Base-by-base conservation (phyloP, 2,329 filamentous ascomycete genomes). In the Massarina eburnea region DNA sequence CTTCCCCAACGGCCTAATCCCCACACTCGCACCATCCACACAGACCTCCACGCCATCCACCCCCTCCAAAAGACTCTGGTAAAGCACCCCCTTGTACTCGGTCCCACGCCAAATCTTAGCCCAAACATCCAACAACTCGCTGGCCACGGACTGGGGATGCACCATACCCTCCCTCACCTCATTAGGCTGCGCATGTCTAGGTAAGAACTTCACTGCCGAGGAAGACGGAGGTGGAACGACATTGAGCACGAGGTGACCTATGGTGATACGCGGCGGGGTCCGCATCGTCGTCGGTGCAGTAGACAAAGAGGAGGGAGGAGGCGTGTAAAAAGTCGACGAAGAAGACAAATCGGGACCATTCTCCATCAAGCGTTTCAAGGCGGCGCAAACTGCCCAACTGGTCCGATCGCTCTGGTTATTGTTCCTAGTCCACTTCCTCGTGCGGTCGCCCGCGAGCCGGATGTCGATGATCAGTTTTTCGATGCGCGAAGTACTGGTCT, bases 321-420 rank as follows among this genome's bases (percentile, higher is more conserved):
- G 4, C 5, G 24, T n/a, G n/a, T n/a, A n/a, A n/a, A n/a, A n/a
- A 4, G 38, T 29, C 22, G 24, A 40, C 4, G 38, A 29, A n/a
- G 19, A 21, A 15, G 52, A 45, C 29, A 61, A 57, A 19, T 63
- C 51, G 2, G 52, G 49, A 2, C 61, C 62, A 26, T 58, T 53
- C 15, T 66, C 59, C 14, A 67, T 54, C 17, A 68, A 33, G 20
- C 58, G 51, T 33, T 61, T 61, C 26, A 70, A 48, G 4, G 59
- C 64, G n/a, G 64, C 64, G 47, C 67, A 68, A 22, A 70, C 48
- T 4, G 63, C 64, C 67, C 66, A 70, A 9, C 58, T 57, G 3
- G 61, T 66, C 8, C 57, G 58, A 17, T 63, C 57, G 7, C 52
- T 51, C 24, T 56, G 43, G 12, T 45, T 54, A 29, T 43, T 50